Percentiles rank a stretch among this genome's conserved stretches.
phyloP scores from a whole-genome alignment of 2,329 filamentous ascomycete species.

The Colletotrichum truncatum region DNA sequence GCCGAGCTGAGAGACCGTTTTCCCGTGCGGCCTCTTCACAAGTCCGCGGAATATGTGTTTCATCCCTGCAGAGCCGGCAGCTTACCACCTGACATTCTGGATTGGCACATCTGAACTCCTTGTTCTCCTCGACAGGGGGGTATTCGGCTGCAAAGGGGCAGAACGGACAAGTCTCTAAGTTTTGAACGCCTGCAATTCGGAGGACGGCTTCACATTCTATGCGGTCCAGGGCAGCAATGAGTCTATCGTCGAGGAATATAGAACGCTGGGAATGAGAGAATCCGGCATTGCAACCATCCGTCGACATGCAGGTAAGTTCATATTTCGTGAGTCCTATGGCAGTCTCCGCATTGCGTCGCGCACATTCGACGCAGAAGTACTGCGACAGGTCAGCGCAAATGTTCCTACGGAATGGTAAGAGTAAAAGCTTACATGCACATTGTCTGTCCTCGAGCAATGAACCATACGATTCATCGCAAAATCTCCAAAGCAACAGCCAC shows the following conservation, averaged over 20 bases:
- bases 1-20: conserved; percentile 67
- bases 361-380: conserved; percentile 77
- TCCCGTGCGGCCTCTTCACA: conserved; percentile 75
- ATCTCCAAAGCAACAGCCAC: conserved; percentile 77
- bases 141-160: conserved; percentile 83
- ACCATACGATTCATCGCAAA: conserved; percentile 73
- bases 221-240: conserved; percentile 70
- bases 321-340: conserved; percentile 77
- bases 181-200: conserved; percentile 74
- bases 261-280: conserved; percentile 67
- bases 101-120: conserved; percentile 78
- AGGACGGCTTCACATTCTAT: conserved; percentile 78
- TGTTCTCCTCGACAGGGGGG: conserved; percentile 71
- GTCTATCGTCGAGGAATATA: conserved; percentile 65
- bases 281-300: conserved; percentile 68
- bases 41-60: conserved; percentile 76
- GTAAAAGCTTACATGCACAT: conserved; percentile 55
- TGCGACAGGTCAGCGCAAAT: conserved; percentile 29
- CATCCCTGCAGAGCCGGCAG: conserved; percentile 73
- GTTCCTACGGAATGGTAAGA: not conserved
- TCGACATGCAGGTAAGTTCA: conserved; percentile 75
- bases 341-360: conserved; percentile 70
- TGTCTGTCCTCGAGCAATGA: conserved; percentile 65
- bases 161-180: conserved; percentile 81
- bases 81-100: conserved; percentile 70